Evolutionary conservation across 1,284 basidiomycete genomes (phyloP), one percentile per base, ranked within the genome.

Genomic region (Lentinula novae-zelandiae): DNA sequence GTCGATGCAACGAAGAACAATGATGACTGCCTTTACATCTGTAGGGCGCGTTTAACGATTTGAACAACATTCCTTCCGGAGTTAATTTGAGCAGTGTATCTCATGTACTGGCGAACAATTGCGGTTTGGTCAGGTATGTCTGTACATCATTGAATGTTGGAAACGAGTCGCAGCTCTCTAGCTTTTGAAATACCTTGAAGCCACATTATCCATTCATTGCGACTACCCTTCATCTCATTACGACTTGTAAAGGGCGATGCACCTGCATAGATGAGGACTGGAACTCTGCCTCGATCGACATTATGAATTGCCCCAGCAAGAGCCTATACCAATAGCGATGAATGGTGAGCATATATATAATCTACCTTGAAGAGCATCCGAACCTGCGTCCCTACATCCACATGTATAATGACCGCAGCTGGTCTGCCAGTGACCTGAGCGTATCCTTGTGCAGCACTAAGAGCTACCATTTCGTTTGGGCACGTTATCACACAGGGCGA

Each of bases 131-230:
- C 87, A 22, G 82, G 83, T n/a, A 84, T 77, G 72, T 89, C 86
- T 87, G 63, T 2, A 31, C 9, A 31, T 34, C 42, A 52, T 20
- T 53, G 40, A 22, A 51, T 50, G 8, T 34, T 46, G 55, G 55
- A 52, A 17, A 61, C 17, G 54, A 9, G 31, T 15, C 36, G 7
- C n/a, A 27, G 9, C 10, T 20, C 9, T 27, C 6, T 7, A 10
- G 44, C 54, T 64, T 36, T 8, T 9, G 10, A 59, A 5, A 33
- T 61, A 83, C 87, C 86, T 76, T 90, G 87, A 5, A 84, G 64
- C 82, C 85, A 87, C 77, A 87, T 85, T 48, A 88, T 87, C 80
- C 83, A 90, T 68, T 90, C 89, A 67, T 89, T 90, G 69, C 87
- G 77, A 0, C 78, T 78, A 0, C 88, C 89, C 61, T 77, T 81